Evolutionary conservation across 768 basidiomycete species (phyloP), one percentile per base, ranked within the genome.

Genomic region (Kwoniella europaea): DNA sequence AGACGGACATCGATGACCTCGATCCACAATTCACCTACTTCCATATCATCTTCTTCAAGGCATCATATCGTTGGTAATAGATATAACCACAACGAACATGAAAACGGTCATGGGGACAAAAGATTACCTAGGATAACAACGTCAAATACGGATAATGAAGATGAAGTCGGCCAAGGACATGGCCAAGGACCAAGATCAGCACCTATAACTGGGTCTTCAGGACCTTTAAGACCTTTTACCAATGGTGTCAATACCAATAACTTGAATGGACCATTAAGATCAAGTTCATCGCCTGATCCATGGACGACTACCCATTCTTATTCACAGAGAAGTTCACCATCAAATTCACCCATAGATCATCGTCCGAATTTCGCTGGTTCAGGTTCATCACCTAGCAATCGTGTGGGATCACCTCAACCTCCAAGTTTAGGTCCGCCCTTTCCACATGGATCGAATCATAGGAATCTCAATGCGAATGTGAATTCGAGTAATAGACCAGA

Each of bases 251-350:
- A 63, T 18, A 50, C 46, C 46, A 13, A 3, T 24, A 71, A 57
- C 16, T 41, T 29, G 9, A 52, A 46, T 10, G 55, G 57, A 29
- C 78, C 78, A 1, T 41, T 75, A 20, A 67, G 78, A 57, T 79
- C 78, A 13, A 73, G 71, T 9, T 74, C 78, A 1, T 74, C 74
- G 3, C 78, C 78, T 1, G 78, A 79, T 52, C 76, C 78, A 24
- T 67, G 75, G 66, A 72, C 65, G 1, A 54, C 70, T 13, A 57
- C 65, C 54, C 65, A 55, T 20, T 55, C 54, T 4, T 55, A 55
- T 12, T 55, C 54, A n/a, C n/a, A n/a, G 20, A 10, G 20, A 24
- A 55, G 64, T 52, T 77, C 74, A 46, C 72, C 74, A 12, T 71
- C 71, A 2, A 72, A 73, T 64, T 76, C 78, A 15, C 76, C 78